Evolutionary conservation across 2,329 filamentous ascomycete genomes (phyloP), one percentile per base, ranked within the genome.

Genomic region (Rugonectria rugulosa): DNA sequence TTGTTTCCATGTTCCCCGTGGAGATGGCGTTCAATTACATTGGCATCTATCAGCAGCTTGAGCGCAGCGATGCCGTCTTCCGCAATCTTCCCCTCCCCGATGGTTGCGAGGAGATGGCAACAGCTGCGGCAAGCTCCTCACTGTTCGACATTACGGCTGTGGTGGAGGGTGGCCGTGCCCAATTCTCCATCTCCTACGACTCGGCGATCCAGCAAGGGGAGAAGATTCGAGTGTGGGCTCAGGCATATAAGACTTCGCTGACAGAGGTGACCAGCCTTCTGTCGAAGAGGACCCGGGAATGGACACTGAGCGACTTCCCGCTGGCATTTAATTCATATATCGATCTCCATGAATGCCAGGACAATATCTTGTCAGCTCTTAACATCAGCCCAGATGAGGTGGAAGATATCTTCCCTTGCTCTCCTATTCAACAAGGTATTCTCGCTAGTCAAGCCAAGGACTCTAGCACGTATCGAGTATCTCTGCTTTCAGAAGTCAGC

Each of bases 1-100:
- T 72, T 53, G 58, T 58, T 6, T 54, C 69, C 1, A 67, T 73
- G 45, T 68, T 68, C n/a, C 68, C 71, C 0, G 73, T 79, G 51
- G 67, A 68, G 24, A 17, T 68, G 11, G 38, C 64, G 3, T 60
- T 56, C 21, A 56, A 56, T 21, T 56, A 46, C n/a, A 24, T 38
- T 6, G 53, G 46, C 3, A 23, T 24, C 9, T 56, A 45, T 15
- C 53, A 50, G 12, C 53, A 56, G 15, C 46, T 56, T n/a, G 53
- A 56, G 26, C 34, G 40, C 12, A 17, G 5, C 6, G 40, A 56
- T 5, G 46, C 14, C 5, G 36, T 56, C 8, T 51, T 56, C n/a
- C 27, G 41, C 24, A 21, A 31, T 11, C 8, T 29, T 7, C 27
- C 4, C 3, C 4, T 44, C 2, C 41, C 41, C 3, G 15, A 17